A percentile compares a stretch with the other conserved stretches of the same genome.
These are phyloP conservation scores for Cryptococcus floricola DNA, from an alignment of 1,284 basidiomycete genomes.

Conservation along the genomic window DNA sequence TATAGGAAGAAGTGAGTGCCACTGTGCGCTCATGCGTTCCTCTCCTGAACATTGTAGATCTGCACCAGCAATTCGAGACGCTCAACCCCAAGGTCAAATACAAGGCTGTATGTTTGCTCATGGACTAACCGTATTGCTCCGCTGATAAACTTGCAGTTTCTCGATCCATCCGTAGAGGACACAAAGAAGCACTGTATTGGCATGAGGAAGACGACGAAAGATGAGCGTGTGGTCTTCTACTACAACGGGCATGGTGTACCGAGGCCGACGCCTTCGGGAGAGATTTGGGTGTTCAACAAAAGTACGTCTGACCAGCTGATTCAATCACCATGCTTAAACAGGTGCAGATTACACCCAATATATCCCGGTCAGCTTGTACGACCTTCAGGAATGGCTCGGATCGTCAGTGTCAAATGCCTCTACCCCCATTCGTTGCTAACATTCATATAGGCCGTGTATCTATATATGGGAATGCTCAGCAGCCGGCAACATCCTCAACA, in stretches of 20 bases:
- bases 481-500: conserved; percentile 86
- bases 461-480: conserved; percentile 99
- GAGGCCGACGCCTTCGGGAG: conserved; percentile 91
- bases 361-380: conserved; percentile 91
- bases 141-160: conserved; percentile 54
- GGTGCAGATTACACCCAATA: conserved; percentile 82
- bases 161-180: conserved; percentile 94
- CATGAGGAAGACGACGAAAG: conserved; percentile 81
- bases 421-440: neutral
- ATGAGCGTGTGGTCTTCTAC: conserved; percentile 92
- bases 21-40: neutral
- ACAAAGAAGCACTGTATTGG: conserved; percentile 83
- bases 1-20: conserved; percentile 45
- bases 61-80: conserved; percentile 94
- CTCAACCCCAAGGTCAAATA: conserved; percentile 79
- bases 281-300: conserved; percentile 98
- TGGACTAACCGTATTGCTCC: conserved; percentile 7
- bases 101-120: conserved; percentile 58
- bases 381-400: conserved; percentile 85
- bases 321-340: conserved; percentile 5
- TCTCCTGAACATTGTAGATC: conserved; percentile 50
- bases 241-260: conserved; percentile 99
- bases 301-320: conserved; percentile 43
- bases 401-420: conserved; percentile 30
- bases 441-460: conserved; percentile 70